Evolutionary conservation across 306 rosid genomes (phyloP), one percentile per base, ranked within the genome.

Genomic region (Corylus heterophylla): DNA sequence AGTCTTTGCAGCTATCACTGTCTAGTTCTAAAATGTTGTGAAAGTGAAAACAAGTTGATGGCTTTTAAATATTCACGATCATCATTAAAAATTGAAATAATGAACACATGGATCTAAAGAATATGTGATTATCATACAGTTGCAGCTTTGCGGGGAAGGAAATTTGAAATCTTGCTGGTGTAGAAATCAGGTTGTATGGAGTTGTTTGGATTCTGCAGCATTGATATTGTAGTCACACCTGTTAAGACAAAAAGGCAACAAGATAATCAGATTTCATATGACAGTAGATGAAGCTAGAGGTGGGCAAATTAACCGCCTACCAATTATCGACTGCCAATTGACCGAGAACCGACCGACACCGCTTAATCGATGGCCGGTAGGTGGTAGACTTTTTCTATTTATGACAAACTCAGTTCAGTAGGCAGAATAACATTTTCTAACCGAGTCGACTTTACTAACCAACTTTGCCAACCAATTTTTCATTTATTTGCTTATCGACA

Each of bases 171-270:
- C 81, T 89, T 85, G 89, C 82, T 86, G 82, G 98, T 93, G 82
- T 91, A 95, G 78, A 89, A 95, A 76, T 95, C 98, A 52, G 99
- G 98, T 79, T 95, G 98, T 75, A 88, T 90, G 79, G 92, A 27
- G 83, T 95, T 95, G 83, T 80, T 78, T 59, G 98, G 94, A 82
- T 85, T 88, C 86, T 95, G 87, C 72, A 95, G 99, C 85, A 80
- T 89, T 4, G 89, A 22, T 74, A 91, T 70, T 75, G 86, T 70
- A 74, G 99, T 93, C 54, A 95, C 98, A 31, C 99, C 92, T 86
- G 20, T 47, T 7, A 25, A 54, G 39, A 47, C 48, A 17, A 54
- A 27, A n/a, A 17, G 7, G 76, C 0, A 29, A 52, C 48, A 48
- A 17, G 17, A 13, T 49, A 49, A 49, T 73, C 51, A 48, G 47